phyloP scores from a whole-genome alignment of 2,329 filamentous ascomycete species.

The Amauroascus verrucosus region DNA sequence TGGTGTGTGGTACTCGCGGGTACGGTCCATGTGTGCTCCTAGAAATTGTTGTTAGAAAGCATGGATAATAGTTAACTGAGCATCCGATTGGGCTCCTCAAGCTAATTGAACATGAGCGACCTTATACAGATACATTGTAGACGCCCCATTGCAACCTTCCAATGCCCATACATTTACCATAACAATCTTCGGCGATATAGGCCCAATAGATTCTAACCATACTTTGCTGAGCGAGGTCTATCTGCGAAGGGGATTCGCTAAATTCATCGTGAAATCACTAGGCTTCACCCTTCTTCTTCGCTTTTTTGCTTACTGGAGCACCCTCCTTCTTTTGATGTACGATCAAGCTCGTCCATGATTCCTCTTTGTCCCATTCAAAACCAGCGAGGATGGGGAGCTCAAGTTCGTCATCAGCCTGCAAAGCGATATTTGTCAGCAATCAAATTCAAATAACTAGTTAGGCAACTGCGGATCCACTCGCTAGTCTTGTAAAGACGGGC shows the following conservation, averaged over 20 bases:
- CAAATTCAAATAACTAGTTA: neutral
- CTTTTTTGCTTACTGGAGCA: slow-evolving; percentile 46
- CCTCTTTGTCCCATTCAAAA: slow-evolving; percentile 93
- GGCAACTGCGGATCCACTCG: slow-evolving; percentile 17
- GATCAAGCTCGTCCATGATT: slow-evolving; percentile 76
- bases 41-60: neutral
- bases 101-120: neutral
- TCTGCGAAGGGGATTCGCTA: slow-evolving; percentile 3
- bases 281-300: slow-evolving; percentile 52
- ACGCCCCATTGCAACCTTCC: neutral
- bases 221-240: neutral
- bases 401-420: slow-evolving; percentile 79
- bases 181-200: neutral
- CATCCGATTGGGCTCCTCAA: neutral
- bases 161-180: slow-evolving; percentile 1
- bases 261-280: slow-evolving; percentile 13
- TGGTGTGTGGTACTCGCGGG: too few relatives aligned
- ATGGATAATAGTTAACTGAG: neutral
- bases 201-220: neutral
- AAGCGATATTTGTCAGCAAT: neutral
- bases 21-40: too few relatives aligned
- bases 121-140: neutral
- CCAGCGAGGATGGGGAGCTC: slow-evolving; percentile 78
- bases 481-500: neutral
- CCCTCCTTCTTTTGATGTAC: slow-evolving; percentile 73